Evolutionary conservation across 257 asterid species (phyloP).

Genomic region (Solanum etuberosum): DNA sequence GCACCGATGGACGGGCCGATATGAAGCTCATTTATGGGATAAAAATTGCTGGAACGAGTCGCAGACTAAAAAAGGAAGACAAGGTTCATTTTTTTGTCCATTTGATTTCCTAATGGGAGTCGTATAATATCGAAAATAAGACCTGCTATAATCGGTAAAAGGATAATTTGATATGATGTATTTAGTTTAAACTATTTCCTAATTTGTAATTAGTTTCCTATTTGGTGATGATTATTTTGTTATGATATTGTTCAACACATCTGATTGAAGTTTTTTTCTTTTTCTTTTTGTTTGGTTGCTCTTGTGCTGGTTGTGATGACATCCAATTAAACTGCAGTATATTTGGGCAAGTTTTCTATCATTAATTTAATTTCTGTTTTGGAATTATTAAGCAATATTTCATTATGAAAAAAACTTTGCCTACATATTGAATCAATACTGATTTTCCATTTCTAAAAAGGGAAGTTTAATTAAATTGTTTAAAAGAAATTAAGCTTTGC

Average conservation of each 20-base stretch:
- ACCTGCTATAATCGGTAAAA: background rate
- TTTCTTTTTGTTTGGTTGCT: background rate
- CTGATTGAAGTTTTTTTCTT: background rate
- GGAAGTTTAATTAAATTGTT: background rate
- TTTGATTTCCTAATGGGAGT: background rate
- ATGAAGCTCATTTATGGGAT: constrained; percentile 98
- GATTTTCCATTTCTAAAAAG: background rate
- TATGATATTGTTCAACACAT: background rate
- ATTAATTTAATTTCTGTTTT: background rate
- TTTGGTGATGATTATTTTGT: background rate
- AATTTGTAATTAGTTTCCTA: background rate
- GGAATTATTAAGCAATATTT: background rate
- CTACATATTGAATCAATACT: background rate
- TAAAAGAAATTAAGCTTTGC: background rate
- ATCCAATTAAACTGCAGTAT: constrained; percentile 52
- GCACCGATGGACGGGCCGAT: constrained; percentile 98
- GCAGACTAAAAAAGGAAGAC: constrained; percentile 93
- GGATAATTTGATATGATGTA: no score
- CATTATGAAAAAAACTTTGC: background rate
- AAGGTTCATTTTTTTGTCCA: background rate
- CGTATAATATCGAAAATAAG: background rate
- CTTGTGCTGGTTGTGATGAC: constrained; percentile 17
- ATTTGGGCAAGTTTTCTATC: constrained; percentile 50
- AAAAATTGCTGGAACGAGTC: constrained; percentile 91
- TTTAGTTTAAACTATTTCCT: background rate